Evolutionary conservation across 2,329 filamentous ascomycete species (phyloP).

Genomic region (Chaetomium olivaceum): DNA sequence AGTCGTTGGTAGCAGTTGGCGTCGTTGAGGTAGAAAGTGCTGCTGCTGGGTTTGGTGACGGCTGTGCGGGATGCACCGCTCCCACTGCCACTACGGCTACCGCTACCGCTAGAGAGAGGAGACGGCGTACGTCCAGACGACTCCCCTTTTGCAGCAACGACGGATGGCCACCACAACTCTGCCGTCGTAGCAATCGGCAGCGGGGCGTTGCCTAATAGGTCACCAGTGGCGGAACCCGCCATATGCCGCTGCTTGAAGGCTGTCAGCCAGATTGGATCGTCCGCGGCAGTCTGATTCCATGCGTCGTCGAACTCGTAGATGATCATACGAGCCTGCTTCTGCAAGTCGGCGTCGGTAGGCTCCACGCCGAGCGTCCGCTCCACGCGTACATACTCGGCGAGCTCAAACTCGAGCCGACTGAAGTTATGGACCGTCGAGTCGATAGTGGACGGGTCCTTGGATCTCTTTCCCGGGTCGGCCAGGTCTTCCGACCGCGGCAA

Average conservation of each 20-base stretch:
- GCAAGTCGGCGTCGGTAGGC: conserved; percentile 56
- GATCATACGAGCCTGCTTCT: conserved; percentile 59
- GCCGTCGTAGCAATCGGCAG: conserved; percentile 4
- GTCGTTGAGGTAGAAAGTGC: conserved; percentile 52
- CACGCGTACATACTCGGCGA: conserved; percentile 53
- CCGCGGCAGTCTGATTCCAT: conserved; percentile 65
- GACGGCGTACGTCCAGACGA: conserved; percentile 18
- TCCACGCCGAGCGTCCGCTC: conserved; percentile 49
- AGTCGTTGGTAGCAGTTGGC: conserved; percentile 61
- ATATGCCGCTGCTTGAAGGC: conserved; percentile 54
- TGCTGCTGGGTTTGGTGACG: no score
- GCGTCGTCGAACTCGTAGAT: conserved; percentile 63
- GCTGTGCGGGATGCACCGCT: neutral
- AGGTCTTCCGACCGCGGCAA: conserved; percentile 60
- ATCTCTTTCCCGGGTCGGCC: conserved; percentile 49
- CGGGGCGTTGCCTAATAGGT: conserved; percentile 26
- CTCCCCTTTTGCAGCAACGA: neutral
- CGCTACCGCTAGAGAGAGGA: conserved; percentile 8
- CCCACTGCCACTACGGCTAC: conserved; percentile 13
- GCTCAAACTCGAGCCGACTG: conserved; percentile 55
- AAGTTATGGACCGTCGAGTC: conserved; percentile 63
- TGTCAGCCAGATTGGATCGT: conserved; percentile 55
- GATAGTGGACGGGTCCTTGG: conserved; percentile 55
- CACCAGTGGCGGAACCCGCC: conserved; percentile 27
- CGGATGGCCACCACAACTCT: neutral